phyloP scores from a whole-genome alignment of 768 basidiomycete species.

The Tricholomella constricta region DNA sequence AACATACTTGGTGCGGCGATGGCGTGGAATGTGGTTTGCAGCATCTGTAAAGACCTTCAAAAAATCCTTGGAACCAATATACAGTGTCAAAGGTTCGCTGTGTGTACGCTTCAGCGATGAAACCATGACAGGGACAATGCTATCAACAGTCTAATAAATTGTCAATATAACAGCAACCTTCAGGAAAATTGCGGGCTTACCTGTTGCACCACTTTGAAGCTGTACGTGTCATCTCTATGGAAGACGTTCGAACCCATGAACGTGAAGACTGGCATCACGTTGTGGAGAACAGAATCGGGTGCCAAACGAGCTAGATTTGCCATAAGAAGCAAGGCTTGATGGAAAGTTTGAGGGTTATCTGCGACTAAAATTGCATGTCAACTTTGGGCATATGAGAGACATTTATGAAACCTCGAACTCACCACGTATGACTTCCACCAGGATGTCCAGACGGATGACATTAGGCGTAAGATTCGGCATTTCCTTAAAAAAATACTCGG shows the following conservation, averaged over 20 bases:
- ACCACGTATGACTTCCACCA: constrained; percentile 89
- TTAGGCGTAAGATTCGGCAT: constrained; percentile 52
- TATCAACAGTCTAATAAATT: constrained; percentile 76
- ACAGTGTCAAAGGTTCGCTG: constrained; percentile 56
- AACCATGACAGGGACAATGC: constrained; percentile 92
- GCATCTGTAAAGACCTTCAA: constrained; percentile 93
- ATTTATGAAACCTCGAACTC: constrained; percentile 21
- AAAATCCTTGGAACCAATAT: constrained; percentile 75
- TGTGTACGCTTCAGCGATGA: constrained; percentile 69
- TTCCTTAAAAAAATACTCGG: constrained; percentile 40
- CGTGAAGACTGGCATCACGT: constrained; percentile 98
- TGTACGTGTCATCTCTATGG: constrained; percentile 94
- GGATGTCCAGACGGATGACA: constrained; percentile 75
- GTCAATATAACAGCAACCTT: constrained; percentile 2
- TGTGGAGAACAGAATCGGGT: constrained; percentile 89
- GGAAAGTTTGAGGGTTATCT: constrained; percentile 91
- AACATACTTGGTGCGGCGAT: constrained; percentile 83
- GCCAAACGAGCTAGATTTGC: constrained; percentile 80
- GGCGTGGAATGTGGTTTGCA: constrained; percentile 86
- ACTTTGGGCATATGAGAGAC: no score
- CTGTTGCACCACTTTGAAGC: constrained; percentile 93
- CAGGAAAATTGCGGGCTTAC: constrained; percentile 35
- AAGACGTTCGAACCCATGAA: constrained; percentile 99
- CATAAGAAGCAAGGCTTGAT: constrained; percentile 88
- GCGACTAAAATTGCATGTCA: constrained; percentile 52